phyloP scores from a whole-genome alignment of 2,329 filamentous ascomycete species.

The Xylariaceae sp. region DNA sequence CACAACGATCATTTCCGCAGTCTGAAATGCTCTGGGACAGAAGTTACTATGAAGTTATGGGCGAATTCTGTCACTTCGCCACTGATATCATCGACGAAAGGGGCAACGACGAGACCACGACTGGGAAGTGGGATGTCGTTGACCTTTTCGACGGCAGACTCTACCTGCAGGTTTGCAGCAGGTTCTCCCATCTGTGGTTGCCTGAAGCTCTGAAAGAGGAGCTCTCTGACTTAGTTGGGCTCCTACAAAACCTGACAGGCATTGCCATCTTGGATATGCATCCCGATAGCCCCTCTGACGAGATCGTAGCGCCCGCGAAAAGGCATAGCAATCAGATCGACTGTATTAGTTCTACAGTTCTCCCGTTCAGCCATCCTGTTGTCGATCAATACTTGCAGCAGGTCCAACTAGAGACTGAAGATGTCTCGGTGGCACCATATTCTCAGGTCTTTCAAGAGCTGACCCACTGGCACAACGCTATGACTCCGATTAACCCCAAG shows the following conservation, averaged over 20 bases:
- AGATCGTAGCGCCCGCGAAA: background rate
- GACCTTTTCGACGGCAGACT: slow-evolving; percentile 40
- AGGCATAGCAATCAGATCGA: background rate
- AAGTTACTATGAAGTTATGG: slow-evolving; percentile 5
- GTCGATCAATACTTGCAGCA: slow-evolving; percentile 50
- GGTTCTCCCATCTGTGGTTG: slow-evolving; percentile 4
- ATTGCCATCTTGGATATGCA: slow-evolving; percentile 3
- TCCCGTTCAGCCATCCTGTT: slow-evolving; percentile 51
- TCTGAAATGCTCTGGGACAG: background rate
- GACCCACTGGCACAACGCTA: slow-evolving; percentile 66
- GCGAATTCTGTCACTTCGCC: slow-evolving; percentile 17
- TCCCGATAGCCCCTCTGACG: background rate
- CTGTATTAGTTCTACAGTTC: slow-evolving; percentile 33
- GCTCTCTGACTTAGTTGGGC: slow-evolving; percentile 8
- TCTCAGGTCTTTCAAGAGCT: slow-evolving; percentile 50
- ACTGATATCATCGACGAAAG: slow-evolving; percentile 1
- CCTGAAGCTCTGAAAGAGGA: slow-evolving; percentile 23
- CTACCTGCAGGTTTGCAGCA: slow-evolving; percentile 19
- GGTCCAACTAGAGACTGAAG: slow-evolving; percentile 42
- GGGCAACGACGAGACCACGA: slow-evolving; percentile 1
- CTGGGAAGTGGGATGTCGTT: slow-evolving; percentile 33
- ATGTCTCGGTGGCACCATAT: slow-evolving; percentile 26
- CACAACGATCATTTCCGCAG: slow-evolving; percentile 25
- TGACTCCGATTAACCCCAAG: slow-evolving; percentile 51
- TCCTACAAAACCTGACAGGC: slow-evolving; percentile 1